phyloP scores from a whole-genome alignment of 129 eudicot genomes.

The Chrysanthemum makinoi region DNA sequence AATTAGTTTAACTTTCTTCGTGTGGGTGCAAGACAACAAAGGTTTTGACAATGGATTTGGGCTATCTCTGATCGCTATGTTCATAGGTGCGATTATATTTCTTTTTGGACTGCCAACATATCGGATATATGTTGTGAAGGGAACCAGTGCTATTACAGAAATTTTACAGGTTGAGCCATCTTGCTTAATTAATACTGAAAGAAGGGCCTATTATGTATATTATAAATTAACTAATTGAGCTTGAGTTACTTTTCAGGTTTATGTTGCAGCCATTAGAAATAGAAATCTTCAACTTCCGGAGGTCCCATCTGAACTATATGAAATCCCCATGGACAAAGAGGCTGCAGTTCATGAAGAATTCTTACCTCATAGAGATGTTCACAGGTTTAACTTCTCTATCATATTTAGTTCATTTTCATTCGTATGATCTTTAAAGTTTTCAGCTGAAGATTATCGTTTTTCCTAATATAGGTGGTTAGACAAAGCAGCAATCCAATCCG shows the following conservation, averaged over 20 bases:
- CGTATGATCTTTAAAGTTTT: background rate
- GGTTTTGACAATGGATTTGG: constrained; percentile 68
- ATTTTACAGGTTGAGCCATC: constrained; percentile 52
- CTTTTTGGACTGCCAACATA: constrained; percentile 44
- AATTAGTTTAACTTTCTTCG: constrained; percentile 48
- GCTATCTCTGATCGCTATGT: constrained; percentile 45
- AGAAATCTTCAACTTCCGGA: constrained; percentile 59
- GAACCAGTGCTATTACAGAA: constrained; percentile 56
- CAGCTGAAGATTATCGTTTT: background rate
- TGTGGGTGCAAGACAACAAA: constrained; percentile 65
- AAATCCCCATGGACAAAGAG: constrained; percentile 56
- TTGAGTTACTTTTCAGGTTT: constrained; percentile 42
- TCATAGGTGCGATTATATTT: constrained; percentile 35
- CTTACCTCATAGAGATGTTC: constrained; percentile 62
- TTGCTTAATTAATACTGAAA: background rate
- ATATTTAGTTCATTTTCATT: background rate
- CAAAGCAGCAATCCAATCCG: constrained; percentile 65
- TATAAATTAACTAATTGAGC: background rate
- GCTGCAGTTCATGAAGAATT: constrained; percentile 43
- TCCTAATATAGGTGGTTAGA: constrained; percentile 51
- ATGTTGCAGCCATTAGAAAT: constrained; percentile 62
- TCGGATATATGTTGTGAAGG: constrained; percentile 53
- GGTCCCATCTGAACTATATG: constrained; percentile 43
- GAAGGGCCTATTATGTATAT: background rate
- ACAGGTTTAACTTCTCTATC: constrained; percentile 41